phyloP scores from a whole-genome alignment of 2,329 filamentous ascomycete species.

The Colletotrichum sidae region DNA sequence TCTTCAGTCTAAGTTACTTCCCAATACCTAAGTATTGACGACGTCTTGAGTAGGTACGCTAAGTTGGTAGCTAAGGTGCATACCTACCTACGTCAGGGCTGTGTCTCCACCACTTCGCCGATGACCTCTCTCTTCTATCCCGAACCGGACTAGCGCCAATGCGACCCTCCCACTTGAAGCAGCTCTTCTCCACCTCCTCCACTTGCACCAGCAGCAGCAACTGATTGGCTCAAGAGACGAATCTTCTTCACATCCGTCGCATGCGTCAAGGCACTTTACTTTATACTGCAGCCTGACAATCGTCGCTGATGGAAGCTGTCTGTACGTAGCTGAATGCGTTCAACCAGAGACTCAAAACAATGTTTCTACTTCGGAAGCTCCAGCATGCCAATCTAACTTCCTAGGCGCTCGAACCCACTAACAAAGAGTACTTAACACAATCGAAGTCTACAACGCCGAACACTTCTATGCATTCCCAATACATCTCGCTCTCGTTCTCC shows the following conservation, averaged over 20 bases:
- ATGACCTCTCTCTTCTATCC: conserved; percentile 27
- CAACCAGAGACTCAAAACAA: no score
- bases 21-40: no score
- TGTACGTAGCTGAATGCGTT: conserved; percentile 5
- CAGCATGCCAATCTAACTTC: conserved; percentile 10
- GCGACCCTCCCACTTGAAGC: conserved; percentile 23
- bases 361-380: background rate
- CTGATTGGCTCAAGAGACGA: conserved; percentile 23
- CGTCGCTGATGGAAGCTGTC: background rate
- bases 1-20: no score
- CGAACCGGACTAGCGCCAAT: conserved; percentile 14
- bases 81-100: conserved; percentile 34
- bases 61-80: conserved; percentile 12
- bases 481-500: no score
- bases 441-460: background rate
- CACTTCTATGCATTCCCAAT: conserved; percentile 2
- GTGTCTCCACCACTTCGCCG: conserved; percentile 33
- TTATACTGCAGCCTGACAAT: conserved; percentile 9
- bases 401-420: background rate
- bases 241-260: conserved; percentile 23
- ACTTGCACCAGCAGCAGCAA: background rate
- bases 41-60: background rate
- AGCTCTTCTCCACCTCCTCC: conserved; percentile 29
- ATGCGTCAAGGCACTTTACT: conserved; percentile 22
- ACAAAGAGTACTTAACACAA: no score